Conservation (phyloP, 352 stramenopile species). For the Phytophthora meadii region DNA sequence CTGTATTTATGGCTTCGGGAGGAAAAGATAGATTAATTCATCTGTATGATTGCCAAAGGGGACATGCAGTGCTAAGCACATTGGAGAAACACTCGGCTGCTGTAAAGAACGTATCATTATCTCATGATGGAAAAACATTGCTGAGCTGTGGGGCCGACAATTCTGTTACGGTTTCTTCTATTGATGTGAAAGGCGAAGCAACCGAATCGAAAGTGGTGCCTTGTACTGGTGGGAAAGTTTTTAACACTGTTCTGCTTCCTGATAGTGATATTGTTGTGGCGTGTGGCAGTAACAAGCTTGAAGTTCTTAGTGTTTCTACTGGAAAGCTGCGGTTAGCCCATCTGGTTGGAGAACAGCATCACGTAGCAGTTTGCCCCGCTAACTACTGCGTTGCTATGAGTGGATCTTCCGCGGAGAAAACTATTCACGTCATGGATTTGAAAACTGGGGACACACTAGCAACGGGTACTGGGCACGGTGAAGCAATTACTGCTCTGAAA, state of each 20-base stretch:
- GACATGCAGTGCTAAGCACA: conserved; percentile 47
- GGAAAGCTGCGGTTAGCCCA: conserved; percentile 71
- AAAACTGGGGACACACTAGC: conserved; percentile 77
- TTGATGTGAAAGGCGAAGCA: conserved; percentile 49
- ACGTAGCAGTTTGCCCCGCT: conserved; percentile 68
- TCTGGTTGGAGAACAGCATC: conserved; percentile 76
- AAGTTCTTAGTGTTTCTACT: conserved; percentile 70
- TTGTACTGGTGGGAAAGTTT: conserved; percentile 73
- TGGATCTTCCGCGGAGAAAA: conserved; percentile 83
- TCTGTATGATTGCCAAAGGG: conserved; percentile 71
- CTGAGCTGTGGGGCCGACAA: conserved; percentile 78
- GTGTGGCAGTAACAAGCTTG: conserved; percentile 82
- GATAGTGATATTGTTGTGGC: conserved; percentile 77
- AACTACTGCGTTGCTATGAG: conserved; percentile 83
- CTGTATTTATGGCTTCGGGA: conserved; percentile 69
- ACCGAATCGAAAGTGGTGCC: conserved; percentile 56
- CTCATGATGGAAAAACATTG: conserved; percentile 67
- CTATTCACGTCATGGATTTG: conserved; percentile 88
- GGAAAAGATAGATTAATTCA: conserved; percentile 85
- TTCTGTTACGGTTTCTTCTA: conserved; percentile 66
- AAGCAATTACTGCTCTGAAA: conserved; percentile 81
- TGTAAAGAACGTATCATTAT: conserved; percentile 75
- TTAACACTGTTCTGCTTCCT: conserved; percentile 74
- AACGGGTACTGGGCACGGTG: conserved; percentile 82
- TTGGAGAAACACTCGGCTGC: conserved; percentile 82